A percentile compares a stretch with the other conserved stretches of the same genome.
These are phyloP conservation scores for Leavenworthia alabamica DNA, from an alignment of 345 rosid genomes.

Conservation along the genomic window DNA sequence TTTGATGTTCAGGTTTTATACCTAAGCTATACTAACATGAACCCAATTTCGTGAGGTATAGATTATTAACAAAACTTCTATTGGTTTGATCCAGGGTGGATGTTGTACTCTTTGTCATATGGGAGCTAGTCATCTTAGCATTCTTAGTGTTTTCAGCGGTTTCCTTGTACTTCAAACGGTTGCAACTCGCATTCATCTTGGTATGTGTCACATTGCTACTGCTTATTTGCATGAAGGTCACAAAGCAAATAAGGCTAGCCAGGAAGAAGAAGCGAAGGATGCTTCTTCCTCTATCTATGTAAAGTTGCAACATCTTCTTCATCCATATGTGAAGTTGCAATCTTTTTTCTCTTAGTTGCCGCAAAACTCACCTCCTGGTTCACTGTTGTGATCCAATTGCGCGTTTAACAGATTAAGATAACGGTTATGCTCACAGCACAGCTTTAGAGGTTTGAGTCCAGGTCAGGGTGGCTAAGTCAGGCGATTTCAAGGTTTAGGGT, in stretches of 20 bases:
- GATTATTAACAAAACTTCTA: background rate
- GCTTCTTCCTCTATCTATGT: conserved; percentile 98
- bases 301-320: conserved; percentile 8
- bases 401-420: background rate
- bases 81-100: conserved; percentile 73
- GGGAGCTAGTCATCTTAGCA: conserved; percentile 91
- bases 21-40: background rate
- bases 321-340: conserved; percentile 1
- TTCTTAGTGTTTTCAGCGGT: conserved; percentile 93
- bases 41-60: background rate
- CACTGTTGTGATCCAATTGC: background rate
- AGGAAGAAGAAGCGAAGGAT: conserved; percentile 93
- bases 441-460: conserved; percentile 11
- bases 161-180: conserved; percentile 76
- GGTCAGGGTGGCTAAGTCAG: conserved; percentile 1
- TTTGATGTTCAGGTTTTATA: background rate
- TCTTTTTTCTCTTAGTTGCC: background rate
- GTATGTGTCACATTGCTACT: conserved; percentile 69
- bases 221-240: conserved; percentile 80
- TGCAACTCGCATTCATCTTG: conserved; percentile 71
- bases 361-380: conserved; percentile 15
- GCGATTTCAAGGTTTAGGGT: conserved; percentile 1
- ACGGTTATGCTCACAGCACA: background rate
- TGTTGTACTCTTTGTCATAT: conserved; percentile 82
- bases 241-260: conserved; percentile 77